A percentile compares a stretch with the other conserved stretches of the same genome.
These are phyloP conservation scores for Aschersonia sp. DNA, from an alignment of 2,329 filamentous ascomycete genomes.

Conservation along the genomic window DNA sequence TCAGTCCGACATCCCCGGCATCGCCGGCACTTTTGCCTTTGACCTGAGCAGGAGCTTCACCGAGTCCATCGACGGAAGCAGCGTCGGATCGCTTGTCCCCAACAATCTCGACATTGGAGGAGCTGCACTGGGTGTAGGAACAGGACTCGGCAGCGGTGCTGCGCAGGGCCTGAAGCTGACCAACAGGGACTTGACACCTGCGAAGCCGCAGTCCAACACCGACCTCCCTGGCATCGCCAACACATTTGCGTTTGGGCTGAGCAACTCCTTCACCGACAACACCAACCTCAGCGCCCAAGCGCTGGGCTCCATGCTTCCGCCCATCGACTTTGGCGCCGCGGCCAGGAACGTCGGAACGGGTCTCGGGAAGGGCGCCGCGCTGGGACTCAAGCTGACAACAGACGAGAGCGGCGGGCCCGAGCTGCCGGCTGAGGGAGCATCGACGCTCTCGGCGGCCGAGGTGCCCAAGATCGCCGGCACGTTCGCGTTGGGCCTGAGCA, in stretches of 20 bases:
- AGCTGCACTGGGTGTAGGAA: constrained; percentile 5
- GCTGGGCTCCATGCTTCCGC: constrained; percentile 1
- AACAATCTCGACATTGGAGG: constrained; percentile 1
- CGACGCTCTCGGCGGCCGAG: background rate
- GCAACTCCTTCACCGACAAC: constrained; percentile 2
- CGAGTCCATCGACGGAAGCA: background rate
- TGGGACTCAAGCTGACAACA: constrained; percentile 4
- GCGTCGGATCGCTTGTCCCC: background rate
- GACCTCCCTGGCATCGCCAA: constrained; percentile 2
- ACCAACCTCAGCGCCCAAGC: background rate
- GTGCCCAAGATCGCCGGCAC: constrained; percentile 3
- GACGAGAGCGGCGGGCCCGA: background rate
- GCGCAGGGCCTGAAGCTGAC: constrained; percentile 2
- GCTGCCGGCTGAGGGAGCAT: background rate
- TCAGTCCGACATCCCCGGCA: constrained; percentile 2
- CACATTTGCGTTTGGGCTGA: constrained; percentile 3
- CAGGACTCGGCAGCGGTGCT: constrained; percentile 6
- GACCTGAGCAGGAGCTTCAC: constrained; percentile 1
- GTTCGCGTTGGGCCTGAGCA: constrained; percentile 3
- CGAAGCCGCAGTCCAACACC: background rate
- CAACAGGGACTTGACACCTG: background rate
- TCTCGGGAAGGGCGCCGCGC: constrained; percentile 4
- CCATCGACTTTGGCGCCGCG: constrained; percentile 1
- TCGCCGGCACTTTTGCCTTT: constrained; percentile 3
- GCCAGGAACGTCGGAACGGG: constrained; percentile 3